Evolutionary conservation across 768 basidiomycete genomes (phyloP), one percentile per base, ranked within the genome.

Genomic region (Rhodotorula diobovata): DNA sequence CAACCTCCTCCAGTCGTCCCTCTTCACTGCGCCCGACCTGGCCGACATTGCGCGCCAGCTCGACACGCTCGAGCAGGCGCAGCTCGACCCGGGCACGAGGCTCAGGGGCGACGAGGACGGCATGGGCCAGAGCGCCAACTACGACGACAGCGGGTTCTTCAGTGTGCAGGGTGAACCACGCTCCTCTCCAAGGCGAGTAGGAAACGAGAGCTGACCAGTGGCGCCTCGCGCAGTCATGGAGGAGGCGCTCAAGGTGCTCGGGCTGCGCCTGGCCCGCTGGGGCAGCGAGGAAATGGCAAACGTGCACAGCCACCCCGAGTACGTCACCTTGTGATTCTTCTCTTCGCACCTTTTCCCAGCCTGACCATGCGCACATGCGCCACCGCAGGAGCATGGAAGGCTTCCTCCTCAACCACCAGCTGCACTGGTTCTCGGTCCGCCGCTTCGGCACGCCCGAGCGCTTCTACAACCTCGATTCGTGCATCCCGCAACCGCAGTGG

Each of bases 101-200:
- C 48, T 71, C 21, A 16, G 35, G 23, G 66, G 67, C 16, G 68
- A 74, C 32, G 48, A 25, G 23, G 23, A 11, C 15, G 30, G 28
- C 32, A n/a, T 34, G 32, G 48, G 64, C 34, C 18, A 63, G 51
- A 74, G 66, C 55, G 65, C 63, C 53, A 76, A 71, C 60, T 69
- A 72, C 53, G 74, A 78, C 59, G 77, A 78, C 55, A 66, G 68
- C 34, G 77, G 77, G 7, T 78, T 76, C 65, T 78, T 78, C 63
- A 55, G 50, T 6, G 64, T 74, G 8, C 66, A 68, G 45, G 73
- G 73, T 68, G 39, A 45, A 66, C n/a, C 20, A n/a, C 12, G 0
- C 8, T 20, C 28, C 30, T 18, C 20, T 54, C 5, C 5, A 10
- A 9, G 23, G 45, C 9, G 15, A 16, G 28, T 51, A 28, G 45